Evolutionary conservation across 176 grass and related monocot species (phyloP), one percentile per base, ranked within the genome.

Genomic region (Miscanthus lutarioriparius): DNA sequence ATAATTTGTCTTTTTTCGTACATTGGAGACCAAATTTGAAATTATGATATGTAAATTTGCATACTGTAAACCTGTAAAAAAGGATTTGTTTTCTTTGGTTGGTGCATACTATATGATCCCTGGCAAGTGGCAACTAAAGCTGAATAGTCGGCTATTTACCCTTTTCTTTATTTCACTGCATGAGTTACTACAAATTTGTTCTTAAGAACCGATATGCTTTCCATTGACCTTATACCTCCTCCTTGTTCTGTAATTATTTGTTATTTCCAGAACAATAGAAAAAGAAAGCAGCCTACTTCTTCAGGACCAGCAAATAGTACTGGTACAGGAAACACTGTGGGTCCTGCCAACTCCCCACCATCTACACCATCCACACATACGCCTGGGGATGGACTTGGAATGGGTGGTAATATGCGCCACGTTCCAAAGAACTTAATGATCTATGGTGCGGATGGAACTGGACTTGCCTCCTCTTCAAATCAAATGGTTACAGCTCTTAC

Each of bases 271-370:
- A 92, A 75, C 80, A 96, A 94, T 64, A 99, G 90, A 86, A 98
- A 98, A 89, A 93, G 97, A 88, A 99, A 99, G 67, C 97, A 96
- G 67, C 74, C 93, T 84, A 86, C 97, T 64, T 96, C 93, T 25
- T 96, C 97, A 49, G 97, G 97, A 80, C 74, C 97, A 77, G 97
- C 97, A 82, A 96, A 99, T 80, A 99, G 97, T 84, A 94, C 93
- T 41, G 97, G 97, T 38, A 99, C 97, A 68, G 97, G 97, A 81
- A 96, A 96, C 63, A 96, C 97, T 28, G 91, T 94, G 59, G 93
- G 93, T 44, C 96, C 91, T 83, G 43, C 86, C 49, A 99, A 82
- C 82, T 99, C 97, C 39, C 97, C 91, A 82, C 88, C 97, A 19
- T 99, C 96, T 75, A 99, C 91, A 67, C 97, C 93, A 79, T 99